phyloP scores from a whole-genome alignment of 768 basidiomycete genomes.

The Boletus insuetus region DNA sequence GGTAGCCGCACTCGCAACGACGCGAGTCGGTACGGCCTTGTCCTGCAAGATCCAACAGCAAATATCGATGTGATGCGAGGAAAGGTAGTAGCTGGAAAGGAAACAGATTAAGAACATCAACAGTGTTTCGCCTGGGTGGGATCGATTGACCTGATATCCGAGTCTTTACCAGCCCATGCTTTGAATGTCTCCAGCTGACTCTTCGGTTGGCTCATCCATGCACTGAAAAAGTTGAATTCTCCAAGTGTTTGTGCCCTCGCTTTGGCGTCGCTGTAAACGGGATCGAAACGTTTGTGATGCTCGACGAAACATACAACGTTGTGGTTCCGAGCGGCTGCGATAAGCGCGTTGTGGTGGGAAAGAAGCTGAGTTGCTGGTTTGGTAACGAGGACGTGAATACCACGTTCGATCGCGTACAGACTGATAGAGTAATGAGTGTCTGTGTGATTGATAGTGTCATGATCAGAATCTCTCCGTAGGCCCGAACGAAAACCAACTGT shows the following conservation, averaged over 20 bases:
- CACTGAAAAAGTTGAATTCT: slow-evolving; percentile 93
- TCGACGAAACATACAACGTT: slow-evolving; percentile 91
- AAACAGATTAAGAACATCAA: not conserved
- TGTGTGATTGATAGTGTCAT: slow-evolving; percentile 26
- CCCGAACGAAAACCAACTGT: slow-evolving; percentile 49
- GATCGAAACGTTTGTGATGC: slow-evolving; percentile 90
- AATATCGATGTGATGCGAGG: slow-evolving; percentile 91
- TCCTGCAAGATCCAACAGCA: slow-evolving; percentile 83
- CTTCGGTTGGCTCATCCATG: slow-evolving; percentile 98
- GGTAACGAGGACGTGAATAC: slow-evolving; percentile 87
- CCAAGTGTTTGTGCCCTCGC: slow-evolving; percentile 73
- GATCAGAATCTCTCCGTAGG: not conserved
- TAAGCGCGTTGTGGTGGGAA: slow-evolving; percentile 75
- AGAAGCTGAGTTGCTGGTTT: slow-evolving; percentile 90
- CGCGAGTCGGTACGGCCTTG: slow-evolving; percentile 74
- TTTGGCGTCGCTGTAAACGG: slow-evolving; percentile 89
- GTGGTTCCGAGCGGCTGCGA: slow-evolving; percentile 72
- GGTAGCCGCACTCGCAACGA: slow-evolving; percentile 86
- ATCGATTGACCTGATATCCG: slow-evolving; percentile 71
- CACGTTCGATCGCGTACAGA: slow-evolving; percentile 79
- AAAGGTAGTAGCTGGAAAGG: slow-evolving; percentile 78
- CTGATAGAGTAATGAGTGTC: slow-evolving; percentile 85
- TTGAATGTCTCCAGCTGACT: slow-evolving; percentile 92
- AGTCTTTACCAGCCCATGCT: slow-evolving; percentile 93
- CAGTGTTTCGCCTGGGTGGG: not conserved